Base-by-base conservation (phyloP, 2,329 filamentous ascomycete species). In the Hypoxylon rubiginosum region DNA sequence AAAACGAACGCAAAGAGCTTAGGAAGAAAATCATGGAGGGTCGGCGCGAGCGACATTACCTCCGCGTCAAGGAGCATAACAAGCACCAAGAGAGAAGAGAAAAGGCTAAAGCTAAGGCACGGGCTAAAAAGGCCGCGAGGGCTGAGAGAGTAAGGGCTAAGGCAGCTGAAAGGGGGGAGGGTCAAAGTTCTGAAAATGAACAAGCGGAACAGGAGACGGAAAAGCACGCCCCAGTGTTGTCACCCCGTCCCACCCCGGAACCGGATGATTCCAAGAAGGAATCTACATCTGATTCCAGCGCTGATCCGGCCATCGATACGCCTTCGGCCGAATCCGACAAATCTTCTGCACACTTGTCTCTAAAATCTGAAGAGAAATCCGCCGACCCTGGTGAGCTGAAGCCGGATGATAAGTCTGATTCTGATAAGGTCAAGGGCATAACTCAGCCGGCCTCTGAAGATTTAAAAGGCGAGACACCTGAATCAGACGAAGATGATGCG, bases 11-110 rank as follows among this genome's bases (percentile, higher is more conserved):
- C 70, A 76, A 74, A 15, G 77, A 79, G 48, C 64, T 79, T 7
- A 78, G 75, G 58, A 76, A 77, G 21, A 72, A 79, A 50, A 74
- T 81, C 17, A 80, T 81, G 64, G 78, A 80, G 50, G 77, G 74
- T 64, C 79, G 72, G 17, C 60, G 61, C 1, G 60, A 80, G 34
- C 13, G 30, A 3, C 49, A 73, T 41, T 74, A 77, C 39, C 26
- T 72, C 15, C 71, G 78, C 55, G 78, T 79, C 50, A 84, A 84
- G 74, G 75, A 82, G 10, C 78, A 81, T n/a, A 74, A 79, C 11
- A 82, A 80, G 59, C 73, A 75, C n/a, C 78, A 79, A 32, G 73
- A 78, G 54, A 73, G 78, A 77, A 72, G 81, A 74, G 52, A 78
- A 71, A 76, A 79, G 69, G 72, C 77, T 49, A 75, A 77, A 75